Evolutionary conservation across 139 green algal species (phyloP).

Genomic region (Tetradesmus obliquus): DNA sequence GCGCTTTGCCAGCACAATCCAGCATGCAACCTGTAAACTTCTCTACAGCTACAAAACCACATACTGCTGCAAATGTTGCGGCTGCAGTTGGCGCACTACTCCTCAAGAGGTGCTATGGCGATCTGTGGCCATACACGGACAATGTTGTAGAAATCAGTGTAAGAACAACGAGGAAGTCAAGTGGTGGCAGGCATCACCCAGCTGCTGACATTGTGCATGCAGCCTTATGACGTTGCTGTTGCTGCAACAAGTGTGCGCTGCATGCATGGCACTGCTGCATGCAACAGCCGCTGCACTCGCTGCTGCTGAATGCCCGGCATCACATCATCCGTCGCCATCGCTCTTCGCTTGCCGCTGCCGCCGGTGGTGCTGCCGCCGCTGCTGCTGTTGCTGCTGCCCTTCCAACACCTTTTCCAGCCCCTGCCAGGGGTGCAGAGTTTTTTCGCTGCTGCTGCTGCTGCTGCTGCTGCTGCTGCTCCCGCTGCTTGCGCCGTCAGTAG

Average conservation of each 20-base stretch:
- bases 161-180: too few relatives aligned
- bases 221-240: too few relatives aligned
- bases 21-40: background rate
- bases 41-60: background rate
- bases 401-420: background rate
- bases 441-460: background rate
- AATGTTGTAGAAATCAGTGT: too few relatives aligned
- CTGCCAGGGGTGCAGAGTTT: background rate
- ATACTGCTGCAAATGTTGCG: background rate
- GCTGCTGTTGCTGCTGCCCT: background rate
- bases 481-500: background rate
- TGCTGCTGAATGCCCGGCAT: background rate
- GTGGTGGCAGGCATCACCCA: too few relatives aligned
- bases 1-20: background rate
- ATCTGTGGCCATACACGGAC: background rate
- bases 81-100: too few relatives aligned
- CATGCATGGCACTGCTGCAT: too few relatives aligned
- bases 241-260: too few relatives aligned
- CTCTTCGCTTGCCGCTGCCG: background rate
- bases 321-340: background rate
- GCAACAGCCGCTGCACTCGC: background rate
- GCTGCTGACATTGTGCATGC: too few relatives aligned
- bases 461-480: background rate
- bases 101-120: background rate
- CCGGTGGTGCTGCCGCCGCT: conserved; percentile 16